These are phyloP conservation scores for Alectoria sarmentosa DNA, from an alignment of 495 filamentous ascomycete species.

Conservation along the genomic window DNA sequence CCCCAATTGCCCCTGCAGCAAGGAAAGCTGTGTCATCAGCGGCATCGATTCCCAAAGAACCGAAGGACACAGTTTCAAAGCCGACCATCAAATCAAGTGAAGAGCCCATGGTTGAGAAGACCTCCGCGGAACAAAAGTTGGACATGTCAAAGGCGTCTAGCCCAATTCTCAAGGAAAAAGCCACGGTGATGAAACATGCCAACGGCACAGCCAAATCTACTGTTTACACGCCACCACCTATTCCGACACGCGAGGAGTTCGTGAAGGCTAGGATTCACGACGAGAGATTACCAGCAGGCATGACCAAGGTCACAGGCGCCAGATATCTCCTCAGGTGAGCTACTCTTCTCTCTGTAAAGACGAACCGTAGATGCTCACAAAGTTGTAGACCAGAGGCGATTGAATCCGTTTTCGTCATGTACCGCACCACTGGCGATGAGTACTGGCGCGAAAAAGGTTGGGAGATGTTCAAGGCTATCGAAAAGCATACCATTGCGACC, in stretches of 20 bases:
- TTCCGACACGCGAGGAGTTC: conserved; percentile 51
- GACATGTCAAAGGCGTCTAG: background rate
- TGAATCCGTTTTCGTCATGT: conserved; percentile 94
- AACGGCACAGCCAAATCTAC: background rate
- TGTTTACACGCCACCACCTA: conserved; percentile 10
- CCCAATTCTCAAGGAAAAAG: background rate
- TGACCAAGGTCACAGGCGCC: conserved; percentile 48
- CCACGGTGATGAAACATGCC: background rate
- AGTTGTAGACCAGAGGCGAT: conserved; percentile 74
- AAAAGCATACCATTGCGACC: conserved; percentile 56
- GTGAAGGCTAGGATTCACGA: conserved; percentile 50
- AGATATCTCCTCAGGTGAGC: conserved; percentile 73
- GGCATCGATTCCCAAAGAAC: background rate
- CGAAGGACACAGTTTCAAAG: background rate
- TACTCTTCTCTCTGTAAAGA: conserved; percentile 58
- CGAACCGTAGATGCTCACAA: background rate
- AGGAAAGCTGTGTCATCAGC: background rate
- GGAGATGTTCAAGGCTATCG: conserved; percentile 79
- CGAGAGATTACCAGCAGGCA: conserved; percentile 61
- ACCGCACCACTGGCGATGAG: conserved; percentile 76
- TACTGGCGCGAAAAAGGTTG: conserved; percentile 81
- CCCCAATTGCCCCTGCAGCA: background rate
- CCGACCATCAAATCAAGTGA: background rate
- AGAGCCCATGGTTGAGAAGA: conserved; percentile 3
- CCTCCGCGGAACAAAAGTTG: background rate